phyloP scores from a whole-genome alignment of 2,329 filamentous ascomycete species.

The Microdochium nivale region DNA sequence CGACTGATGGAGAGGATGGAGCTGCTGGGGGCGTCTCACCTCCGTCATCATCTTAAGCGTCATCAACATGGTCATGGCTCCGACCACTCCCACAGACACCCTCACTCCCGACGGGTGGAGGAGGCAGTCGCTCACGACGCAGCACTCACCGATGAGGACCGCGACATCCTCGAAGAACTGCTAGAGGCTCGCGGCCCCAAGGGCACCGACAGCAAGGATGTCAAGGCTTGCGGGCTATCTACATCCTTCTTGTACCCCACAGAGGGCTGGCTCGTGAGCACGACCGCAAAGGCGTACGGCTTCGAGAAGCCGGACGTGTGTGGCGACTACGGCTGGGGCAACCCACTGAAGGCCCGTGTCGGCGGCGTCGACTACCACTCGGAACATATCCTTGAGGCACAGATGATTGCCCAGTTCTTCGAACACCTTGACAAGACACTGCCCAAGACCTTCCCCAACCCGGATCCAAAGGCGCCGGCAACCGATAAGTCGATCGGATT shows the following conservation, averaged over 20 bases:
- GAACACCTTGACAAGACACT: constrained; percentile 1
- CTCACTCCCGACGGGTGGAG: no score
- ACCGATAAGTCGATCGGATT: no score
- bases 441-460: no score
- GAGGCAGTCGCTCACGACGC: no score
- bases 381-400: constrained; percentile 10
- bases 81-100: no score
- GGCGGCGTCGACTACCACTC: constrained; percentile 4
- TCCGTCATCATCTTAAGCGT: no score
- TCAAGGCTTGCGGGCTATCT: neutral
- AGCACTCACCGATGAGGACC: no score
- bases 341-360: constrained; percentile 2
- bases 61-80: neutral
- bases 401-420: constrained; percentile 9
- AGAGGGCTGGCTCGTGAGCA: neutral
- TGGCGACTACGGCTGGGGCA: neutral
- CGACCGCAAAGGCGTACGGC: constrained; percentile 4
- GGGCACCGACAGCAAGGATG: neutral
- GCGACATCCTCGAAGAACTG: neutral
- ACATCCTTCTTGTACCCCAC: neutral
- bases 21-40: no score
- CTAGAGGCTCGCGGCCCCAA: neutral
- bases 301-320: constrained; percentile 3
- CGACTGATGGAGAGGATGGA: no score
- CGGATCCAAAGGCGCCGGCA: no score